phyloP scores from a whole-genome alignment of 139 green algal species.

The Haematococcus sp. region DNA sequence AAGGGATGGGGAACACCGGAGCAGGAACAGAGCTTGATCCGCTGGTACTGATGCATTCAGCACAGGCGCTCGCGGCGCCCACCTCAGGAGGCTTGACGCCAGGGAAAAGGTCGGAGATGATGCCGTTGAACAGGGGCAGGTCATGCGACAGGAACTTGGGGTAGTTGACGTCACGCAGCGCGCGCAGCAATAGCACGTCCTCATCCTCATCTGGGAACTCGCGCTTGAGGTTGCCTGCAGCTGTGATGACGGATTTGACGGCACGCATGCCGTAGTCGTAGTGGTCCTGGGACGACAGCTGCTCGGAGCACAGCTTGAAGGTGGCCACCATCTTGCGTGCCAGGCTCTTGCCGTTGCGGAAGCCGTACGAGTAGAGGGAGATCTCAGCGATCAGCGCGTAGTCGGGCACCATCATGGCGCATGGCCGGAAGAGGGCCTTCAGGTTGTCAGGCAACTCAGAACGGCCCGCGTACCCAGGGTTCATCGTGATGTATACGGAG shows the following conservation, averaged over 20 bases:
- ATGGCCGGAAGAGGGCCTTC: conserved; percentile 67
- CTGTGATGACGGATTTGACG: conserved; percentile 79
- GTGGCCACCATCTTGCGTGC: conserved; percentile 83
- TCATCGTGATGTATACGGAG: conserved; percentile 81
- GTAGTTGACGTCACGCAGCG: conserved; percentile 71
- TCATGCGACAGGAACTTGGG: conserved; percentile 77
- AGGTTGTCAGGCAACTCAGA: conserved; percentile 54
- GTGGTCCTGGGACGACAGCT: conserved; percentile 79
- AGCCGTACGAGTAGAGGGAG: conserved; percentile 68
- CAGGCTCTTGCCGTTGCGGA: conserved; percentile 50
- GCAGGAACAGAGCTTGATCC: no score
- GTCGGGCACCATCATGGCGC: conserved; percentile 82
- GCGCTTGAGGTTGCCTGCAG: conserved; percentile 79
- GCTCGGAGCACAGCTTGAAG: conserved; percentile 85
- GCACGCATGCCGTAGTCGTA: conserved; percentile 87
- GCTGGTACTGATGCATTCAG: no score
- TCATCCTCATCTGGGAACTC: conserved; percentile 66
- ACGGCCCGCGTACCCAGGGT: conserved; percentile 61
- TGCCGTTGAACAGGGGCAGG: conserved; percentile 74
- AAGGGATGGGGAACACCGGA: no score
- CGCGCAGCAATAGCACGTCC: conserved; percentile 69
- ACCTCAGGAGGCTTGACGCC: conserved; percentile 36
- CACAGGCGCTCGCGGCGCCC: neutral
- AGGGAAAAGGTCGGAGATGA: conserved; percentile 77
- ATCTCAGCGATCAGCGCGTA: conserved; percentile 79